Base-by-base conservation (phyloP, 495 filamentous ascomycete genomes). In the Aspergillus wentii region DNA sequence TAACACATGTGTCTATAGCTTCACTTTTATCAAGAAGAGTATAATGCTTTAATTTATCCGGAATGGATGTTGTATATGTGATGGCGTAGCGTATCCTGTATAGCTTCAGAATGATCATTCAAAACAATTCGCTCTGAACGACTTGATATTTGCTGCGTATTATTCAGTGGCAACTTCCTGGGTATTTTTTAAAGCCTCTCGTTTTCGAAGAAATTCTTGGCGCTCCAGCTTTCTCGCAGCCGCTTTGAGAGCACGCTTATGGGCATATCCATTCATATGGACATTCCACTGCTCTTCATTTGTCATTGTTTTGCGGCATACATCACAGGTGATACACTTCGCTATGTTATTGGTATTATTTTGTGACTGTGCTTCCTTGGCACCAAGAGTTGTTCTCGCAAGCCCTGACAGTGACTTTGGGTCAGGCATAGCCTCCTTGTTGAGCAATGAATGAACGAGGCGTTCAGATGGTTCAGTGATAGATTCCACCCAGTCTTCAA, bases 251-350 rank as follows among this genome's bases (percentile, higher is more conserved):
- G 55, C 60, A 38, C 62, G 58, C 46, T 59, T 70, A 48, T 95
- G 88, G 20, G 59, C 64, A 33, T 72, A 71, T 40, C 88, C 80
- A 39, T 75, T 78, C 4, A 89, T 51, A 59, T 98, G 92, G 27
- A 65, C 62, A 20, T 75, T 56, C 89, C 90, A 97, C 41, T 88
- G 74, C 30, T 81, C 73, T 49, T 87, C 76, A 1, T 76, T 81
- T 23, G 79, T 66, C 32, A 83, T 66, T 3, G 79, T 83, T 39
- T 81, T 81, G 8, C 70, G 46, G 52, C 92, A 99, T 5, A 79
- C 15, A 6, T 91, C 80, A 47, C 92, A 99, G 7, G 57, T 61
- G 54, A 64, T 57, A 33, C 54, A 59, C 35, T 59, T 58, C n/a
- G 44, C 17, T 8, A 34, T 30, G 3, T 68, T 51, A 55, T 69